These are phyloP conservation scores for Pelargonium myrrhifolium DNA, from an alignment of 441 rosid species.

Conservation along the genomic window DNA sequence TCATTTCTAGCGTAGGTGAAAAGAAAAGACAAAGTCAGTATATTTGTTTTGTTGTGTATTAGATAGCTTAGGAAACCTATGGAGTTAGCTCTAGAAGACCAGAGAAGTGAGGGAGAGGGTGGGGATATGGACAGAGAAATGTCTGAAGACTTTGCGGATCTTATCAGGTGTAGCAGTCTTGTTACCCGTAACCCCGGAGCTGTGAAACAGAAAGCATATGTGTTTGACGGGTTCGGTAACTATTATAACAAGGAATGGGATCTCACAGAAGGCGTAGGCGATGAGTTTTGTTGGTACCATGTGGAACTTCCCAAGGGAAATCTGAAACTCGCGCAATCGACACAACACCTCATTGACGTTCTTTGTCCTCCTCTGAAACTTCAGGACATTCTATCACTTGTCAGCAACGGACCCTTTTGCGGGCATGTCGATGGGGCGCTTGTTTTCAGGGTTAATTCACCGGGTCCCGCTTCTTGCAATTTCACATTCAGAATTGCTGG, in stretches of 20 bases:
- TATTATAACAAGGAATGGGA: slow-evolving; percentile 73
- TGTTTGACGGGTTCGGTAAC: slow-evolving; percentile 70
- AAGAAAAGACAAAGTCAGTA: too few relatives aligned
- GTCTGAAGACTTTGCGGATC: too few relatives aligned
- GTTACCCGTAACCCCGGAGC: too few relatives aligned
- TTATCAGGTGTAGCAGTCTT: too few relatives aligned
- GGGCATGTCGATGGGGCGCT: slow-evolving; percentile 83
- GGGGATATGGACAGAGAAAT: too few relatives aligned
- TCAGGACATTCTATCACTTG: slow-evolving; percentile 90
- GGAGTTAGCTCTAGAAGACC: too few relatives aligned
- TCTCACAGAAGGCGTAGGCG: slow-evolving; percentile 59
- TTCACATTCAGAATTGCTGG: slow-evolving; percentile 84
- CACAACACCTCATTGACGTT: slow-evolving; percentile 77
- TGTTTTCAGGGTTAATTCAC: slow-evolving; percentile 87
- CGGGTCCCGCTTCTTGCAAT: slow-evolving; percentile 67
- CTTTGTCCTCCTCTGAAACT: slow-evolving; percentile 92
- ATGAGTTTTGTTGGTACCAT: slow-evolving; percentile 93
- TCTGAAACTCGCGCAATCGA: slow-evolving; percentile 68
- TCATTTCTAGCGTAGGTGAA: too few relatives aligned
- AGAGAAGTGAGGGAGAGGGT: too few relatives aligned
- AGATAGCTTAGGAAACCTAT: too few relatives aligned
- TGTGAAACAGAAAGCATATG: slow-evolving; percentile 44
- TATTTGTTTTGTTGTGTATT: too few relatives aligned
- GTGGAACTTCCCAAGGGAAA: slow-evolving; percentile 77
- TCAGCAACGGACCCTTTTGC: slow-evolving; percentile 88